Conservation (phyloP, 2,329 filamentous ascomycete genomes). For the Aspergillus sp. region DNA sequence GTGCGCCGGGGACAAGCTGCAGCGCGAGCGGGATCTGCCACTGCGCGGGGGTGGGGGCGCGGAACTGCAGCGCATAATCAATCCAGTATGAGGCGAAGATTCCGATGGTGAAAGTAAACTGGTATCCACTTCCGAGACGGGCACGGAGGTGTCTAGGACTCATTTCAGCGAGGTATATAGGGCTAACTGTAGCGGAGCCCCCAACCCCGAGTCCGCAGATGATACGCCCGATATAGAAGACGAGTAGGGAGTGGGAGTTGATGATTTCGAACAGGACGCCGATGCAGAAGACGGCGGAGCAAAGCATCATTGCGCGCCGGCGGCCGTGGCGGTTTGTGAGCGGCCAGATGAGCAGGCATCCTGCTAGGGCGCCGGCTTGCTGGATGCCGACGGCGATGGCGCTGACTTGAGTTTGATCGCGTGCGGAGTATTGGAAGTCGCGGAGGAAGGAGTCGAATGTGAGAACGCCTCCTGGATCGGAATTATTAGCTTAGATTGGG, state of each 20-base stretch:
- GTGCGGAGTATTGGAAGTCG: conserved; percentile 43
- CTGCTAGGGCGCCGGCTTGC: conserved; percentile 54
- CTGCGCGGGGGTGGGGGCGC: conserved; percentile 38
- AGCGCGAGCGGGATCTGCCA: conserved; percentile 59
- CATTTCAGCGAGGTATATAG: conserved; percentile 48
- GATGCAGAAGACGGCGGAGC: conserved; percentile 48
- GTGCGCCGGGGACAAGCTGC: conserved; percentile 48
- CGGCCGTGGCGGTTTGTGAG: conserved; percentile 49
- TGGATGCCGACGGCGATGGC: conserved; percentile 53
- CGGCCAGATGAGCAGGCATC: conserved; percentile 52
- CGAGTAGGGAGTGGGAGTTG: conserved; percentile 45
- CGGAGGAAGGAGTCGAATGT: conserved; percentile 46
- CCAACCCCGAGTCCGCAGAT: conserved; percentile 52
- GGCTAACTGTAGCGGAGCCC: conserved; percentile 45
- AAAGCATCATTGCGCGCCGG: conserved; percentile 45
- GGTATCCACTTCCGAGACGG: conserved; percentile 52
- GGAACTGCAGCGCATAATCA: conserved; percentile 45
- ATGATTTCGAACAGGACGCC: conserved; percentile 49
- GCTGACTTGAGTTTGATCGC: conserved; percentile 44
- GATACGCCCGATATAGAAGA: conserved; percentile 50
- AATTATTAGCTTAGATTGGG: neutral
- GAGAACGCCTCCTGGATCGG: conserved; percentile 44
- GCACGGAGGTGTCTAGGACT: conserved; percentile 49
- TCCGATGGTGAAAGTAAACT: conserved; percentile 52
- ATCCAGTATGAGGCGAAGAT: conserved; percentile 57